These are phyloP conservation scores for Nitzschia sp. DNA, from an alignment of 108 stramenopile species.

Conservation along the genomic window DNA sequence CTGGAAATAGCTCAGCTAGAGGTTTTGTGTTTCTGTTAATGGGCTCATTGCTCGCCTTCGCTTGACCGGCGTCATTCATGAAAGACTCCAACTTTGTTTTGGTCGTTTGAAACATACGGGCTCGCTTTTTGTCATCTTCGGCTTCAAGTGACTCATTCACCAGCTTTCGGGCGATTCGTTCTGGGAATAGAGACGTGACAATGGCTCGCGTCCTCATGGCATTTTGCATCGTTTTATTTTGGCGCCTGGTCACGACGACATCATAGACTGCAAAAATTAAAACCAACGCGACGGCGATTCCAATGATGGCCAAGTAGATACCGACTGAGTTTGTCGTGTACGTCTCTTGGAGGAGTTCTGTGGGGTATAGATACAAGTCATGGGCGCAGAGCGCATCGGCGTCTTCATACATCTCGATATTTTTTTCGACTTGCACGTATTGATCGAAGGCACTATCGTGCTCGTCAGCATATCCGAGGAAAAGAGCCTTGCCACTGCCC, in stretches of 20 bases:
- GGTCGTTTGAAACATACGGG: not conserved
- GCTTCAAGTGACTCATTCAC: not conserved
- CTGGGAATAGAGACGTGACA: slow-evolving; percentile 49
- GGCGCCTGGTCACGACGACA: slow-evolving; percentile 28
- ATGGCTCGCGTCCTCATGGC: slow-evolving; percentile 28
- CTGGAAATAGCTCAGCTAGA: not conserved
- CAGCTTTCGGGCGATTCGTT: slow-evolving; percentile 27
- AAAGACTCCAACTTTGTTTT: not conserved
- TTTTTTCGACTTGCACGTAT: slow-evolving; percentile 5
- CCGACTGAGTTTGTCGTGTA: slow-evolving; percentile 5
- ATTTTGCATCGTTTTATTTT: slow-evolving; percentile 33
- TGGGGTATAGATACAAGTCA: slow-evolving; percentile 30
- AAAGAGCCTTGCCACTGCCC: slow-evolving; percentile 8
- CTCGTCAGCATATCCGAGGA: slow-evolving; percentile 26
- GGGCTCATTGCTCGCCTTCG: not conserved
- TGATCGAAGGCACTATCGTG: slow-evolving; percentile 21
- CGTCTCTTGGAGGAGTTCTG: not conserved
- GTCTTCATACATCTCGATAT: slow-evolving; percentile 7
- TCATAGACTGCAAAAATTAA: slow-evolving; percentile 33
- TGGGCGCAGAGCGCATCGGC: slow-evolving; percentile 15
- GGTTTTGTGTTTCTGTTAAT: not conserved
- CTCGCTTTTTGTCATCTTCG: not conserved
- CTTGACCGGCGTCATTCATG: not conserved
- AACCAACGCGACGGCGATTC: not conserved
- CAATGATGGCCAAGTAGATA: not conserved